phyloP scores from a whole-genome alignment of 2,329 filamentous ascomycete species.

The Colletotrichum shisoi region DNA sequence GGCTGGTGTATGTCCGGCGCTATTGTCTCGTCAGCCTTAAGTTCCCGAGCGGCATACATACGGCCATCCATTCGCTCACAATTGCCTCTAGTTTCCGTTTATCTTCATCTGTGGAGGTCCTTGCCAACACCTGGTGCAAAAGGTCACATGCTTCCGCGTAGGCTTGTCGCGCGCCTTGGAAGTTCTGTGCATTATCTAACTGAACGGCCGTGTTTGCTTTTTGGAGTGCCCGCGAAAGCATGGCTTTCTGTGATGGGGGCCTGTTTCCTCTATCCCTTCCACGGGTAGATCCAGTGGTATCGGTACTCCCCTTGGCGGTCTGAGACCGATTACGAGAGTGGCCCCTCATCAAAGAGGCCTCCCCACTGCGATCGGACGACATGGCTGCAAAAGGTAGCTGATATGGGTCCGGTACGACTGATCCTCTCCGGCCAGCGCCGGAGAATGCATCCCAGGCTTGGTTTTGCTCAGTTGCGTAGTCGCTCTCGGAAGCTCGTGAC shows the following conservation, averaged over 20 bases:
- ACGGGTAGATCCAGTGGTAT: constrained; percentile 51
- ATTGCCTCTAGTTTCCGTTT: constrained; percentile 91
- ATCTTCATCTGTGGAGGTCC: constrained; percentile 86
- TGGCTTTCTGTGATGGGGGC: constrained; percentile 83
- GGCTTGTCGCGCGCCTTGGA: constrained; percentile 86
- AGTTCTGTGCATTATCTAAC: constrained; percentile 94
- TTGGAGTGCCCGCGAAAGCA: constrained; percentile 93
- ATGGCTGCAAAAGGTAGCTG: constrained; percentile 20
- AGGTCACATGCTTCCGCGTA: constrained; percentile 91
- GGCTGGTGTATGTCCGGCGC: constrained; percentile 88
- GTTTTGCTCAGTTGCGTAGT: not conserved
- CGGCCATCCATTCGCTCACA: constrained; percentile 62
- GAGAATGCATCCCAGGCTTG: constrained; percentile 35
- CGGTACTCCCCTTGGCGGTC: constrained; percentile 55
- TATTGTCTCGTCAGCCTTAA: constrained; percentile 49
- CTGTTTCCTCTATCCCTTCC: constrained; percentile 50
- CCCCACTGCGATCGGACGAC: constrained; percentile 48
- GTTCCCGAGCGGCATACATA: not conserved
- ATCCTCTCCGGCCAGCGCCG: constrained; percentile 26
- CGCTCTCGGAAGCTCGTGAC: constrained; percentile 2
- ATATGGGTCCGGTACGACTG: constrained; percentile 25
- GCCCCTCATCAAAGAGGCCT: constrained; percentile 44
- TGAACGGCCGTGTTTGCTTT: constrained; percentile 96
- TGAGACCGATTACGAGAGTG: constrained; percentile 59
- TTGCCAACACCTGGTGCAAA: constrained; percentile 84